phyloP scores from a whole-genome alignment of 1,139 yeast genomes.

The Taphrina sp. region DNA sequence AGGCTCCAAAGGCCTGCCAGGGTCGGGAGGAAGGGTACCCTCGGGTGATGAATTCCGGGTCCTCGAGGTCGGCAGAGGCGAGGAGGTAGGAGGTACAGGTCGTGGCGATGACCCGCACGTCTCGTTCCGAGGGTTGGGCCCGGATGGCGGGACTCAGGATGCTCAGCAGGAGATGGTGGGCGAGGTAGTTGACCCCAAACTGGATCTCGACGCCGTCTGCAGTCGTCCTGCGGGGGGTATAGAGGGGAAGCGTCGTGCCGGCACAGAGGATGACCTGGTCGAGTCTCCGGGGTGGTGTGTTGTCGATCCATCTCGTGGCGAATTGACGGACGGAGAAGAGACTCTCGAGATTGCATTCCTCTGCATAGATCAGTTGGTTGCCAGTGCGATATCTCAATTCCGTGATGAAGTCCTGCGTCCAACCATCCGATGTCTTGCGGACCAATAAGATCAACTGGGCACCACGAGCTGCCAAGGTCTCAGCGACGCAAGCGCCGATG shows the following conservation, averaged over 20 bases:
- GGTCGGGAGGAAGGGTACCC: conserved; percentile 64
- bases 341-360: conserved; percentile 75
- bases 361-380: conserved; percentile 80
- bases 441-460: conserved; percentile 82
- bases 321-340: conserved; percentile 78
- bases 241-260: conserved; percentile 72
- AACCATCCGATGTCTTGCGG: conserved; percentile 59
- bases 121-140: conserved; percentile 91
- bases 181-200: conserved; percentile 75
- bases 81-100: conserved; percentile 74
- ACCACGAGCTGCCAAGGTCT: conserved; percentile 72
- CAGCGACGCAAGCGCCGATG: conserved; percentile 71
- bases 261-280: conserved; percentile 90
- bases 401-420: conserved; percentile 77
- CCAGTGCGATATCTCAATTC: conserved; percentile 68
- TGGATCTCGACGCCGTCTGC: conserved; percentile 83
- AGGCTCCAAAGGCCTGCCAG: conserved; percentile 74
- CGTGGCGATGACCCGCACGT: conserved; percentile 73
- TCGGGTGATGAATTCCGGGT: conserved; percentile 63
- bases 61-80: conserved; percentile 64
- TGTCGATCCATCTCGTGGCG: conserved; percentile 93
- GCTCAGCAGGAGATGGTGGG: conserved; percentile 75
- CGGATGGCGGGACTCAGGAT: conserved; percentile 75
- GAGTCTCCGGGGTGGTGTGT: conserved; percentile 80
- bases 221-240: conserved; percentile 60